Evolutionary conservation across 169 alveolate genomes (phyloP), one percentile per base, ranked within the genome.

Genomic region (Plasmodium berghei): DNA sequence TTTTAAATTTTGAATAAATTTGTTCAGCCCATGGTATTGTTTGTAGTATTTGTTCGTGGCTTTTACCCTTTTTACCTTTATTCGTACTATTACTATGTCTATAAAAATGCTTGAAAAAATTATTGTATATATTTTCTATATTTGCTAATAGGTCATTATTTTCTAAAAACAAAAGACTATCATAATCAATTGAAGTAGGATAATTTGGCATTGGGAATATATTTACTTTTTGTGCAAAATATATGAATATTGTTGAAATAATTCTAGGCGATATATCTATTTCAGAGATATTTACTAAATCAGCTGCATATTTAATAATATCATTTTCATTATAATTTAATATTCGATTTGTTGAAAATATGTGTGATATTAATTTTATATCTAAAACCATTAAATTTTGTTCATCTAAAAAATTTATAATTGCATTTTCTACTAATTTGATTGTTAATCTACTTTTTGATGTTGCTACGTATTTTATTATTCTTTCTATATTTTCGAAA

Each of bases 211-310:
- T 66, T 16, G 66, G 20, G 46, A 4, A 16, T 63, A 77, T 77
- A 18, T 77, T 63, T 5, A 77, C 18, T 26, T 77, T 77, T 63
- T 77, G 67, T 9, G 54, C 42, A 22, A 77, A 46, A 58, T 63
- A 77, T 9, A 49, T 40, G 14, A 77, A 64, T 9, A 62, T n/a
- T 0, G 89, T 28, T 16, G 77, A 63, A 22, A 59, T 58, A 42
- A 77, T 22, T 45, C 89, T 52, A 4, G 89, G 89, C 42, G 89
- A 77, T 54, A 77, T 63, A 6, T 63, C 77, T 16, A 77, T 46
- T 34, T 59, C 59, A 48, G 89, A n/a, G 18, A 77, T 77, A 22
- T 77, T 77, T 20, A 77, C 75, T 6, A 77, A 16, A 69, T 77
- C 74, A 5, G 58, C 20, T 1, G 58, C 70, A 42, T 46, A 66